A percentile compares a stretch with the other conserved stretches of the same genome.
phyloP scores from a whole-genome alignment of 2,329 filamentous ascomycete genomes.

The Claviceps sp. region DNA sequence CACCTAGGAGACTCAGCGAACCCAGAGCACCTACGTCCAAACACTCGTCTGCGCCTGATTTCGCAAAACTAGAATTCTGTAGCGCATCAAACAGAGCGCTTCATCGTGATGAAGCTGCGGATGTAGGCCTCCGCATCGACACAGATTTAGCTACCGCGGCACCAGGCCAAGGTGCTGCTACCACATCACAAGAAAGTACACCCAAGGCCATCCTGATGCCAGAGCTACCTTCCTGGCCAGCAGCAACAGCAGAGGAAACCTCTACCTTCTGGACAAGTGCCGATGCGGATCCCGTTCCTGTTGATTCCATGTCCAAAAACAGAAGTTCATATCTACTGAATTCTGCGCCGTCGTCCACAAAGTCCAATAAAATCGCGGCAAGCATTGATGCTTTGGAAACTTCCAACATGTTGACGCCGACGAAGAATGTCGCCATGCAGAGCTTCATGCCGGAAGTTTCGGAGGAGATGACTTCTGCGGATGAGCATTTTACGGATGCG shows the following conservation, averaged over 20 bases:
- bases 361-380: constrained; percentile 15
- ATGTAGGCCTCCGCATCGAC: constrained; percentile 25
- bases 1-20: constrained; percentile 24
- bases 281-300: constrained; percentile 24
- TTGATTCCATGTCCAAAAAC: constrained; percentile 29
- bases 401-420: constrained; percentile 14
- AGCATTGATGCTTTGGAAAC: constrained; percentile 10
- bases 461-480: constrained; percentile 21
- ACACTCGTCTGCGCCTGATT: constrained; percentile 21
- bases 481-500: constrained; percentile 24
- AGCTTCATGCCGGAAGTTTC: constrained; percentile 10
- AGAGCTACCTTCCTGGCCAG: constrained; percentile 13
- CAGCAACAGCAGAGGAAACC: constrained; percentile 4
- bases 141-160: constrained; percentile 21
- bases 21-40: constrained; percentile 15
- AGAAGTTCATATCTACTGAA: constrained; percentile 28
- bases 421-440: constrained; percentile 8
- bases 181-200: constrained; percentile 53
- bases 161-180: constrained; percentile 30
- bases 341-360: constrained; percentile 22
- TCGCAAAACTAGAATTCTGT: constrained; percentile 14
- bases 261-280: background rate
- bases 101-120: constrained; percentile 9
- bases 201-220: constrained; percentile 44
- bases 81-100: constrained; percentile 15